phyloP scores from a whole-genome alignment of 306 rosid genomes.

The Mimosa pudica region DNA sequence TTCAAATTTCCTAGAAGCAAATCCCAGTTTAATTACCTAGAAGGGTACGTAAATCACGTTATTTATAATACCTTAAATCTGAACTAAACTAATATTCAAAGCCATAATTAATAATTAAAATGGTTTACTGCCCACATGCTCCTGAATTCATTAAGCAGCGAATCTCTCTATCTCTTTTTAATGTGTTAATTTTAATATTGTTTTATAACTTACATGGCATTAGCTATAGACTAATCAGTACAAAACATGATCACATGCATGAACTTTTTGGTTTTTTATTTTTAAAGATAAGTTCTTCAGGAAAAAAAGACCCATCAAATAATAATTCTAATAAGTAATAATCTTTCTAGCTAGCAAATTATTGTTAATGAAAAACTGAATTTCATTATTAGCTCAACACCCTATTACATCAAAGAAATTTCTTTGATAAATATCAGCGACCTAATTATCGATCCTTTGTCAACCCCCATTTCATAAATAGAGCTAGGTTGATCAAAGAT shows the following conservation, averaged over 20 bases:
- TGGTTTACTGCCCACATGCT: not conserved
- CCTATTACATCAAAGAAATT: too few species aligned
- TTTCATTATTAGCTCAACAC: too few species aligned
- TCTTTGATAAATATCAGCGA: too few species aligned
- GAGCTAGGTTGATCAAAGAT: too few species aligned
- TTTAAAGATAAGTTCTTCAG: not conserved
- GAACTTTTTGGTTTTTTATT: not conserved
- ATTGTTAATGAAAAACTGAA: too few species aligned
- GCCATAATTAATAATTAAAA: not conserved
- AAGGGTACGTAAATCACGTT: not conserved
- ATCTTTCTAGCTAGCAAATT: not conserved
- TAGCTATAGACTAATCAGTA: not conserved
- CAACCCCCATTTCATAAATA: too few species aligned
- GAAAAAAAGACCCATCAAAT: not conserved
- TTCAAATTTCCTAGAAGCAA: not conserved
- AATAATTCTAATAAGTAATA: not conserved
- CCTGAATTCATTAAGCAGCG: not conserved
- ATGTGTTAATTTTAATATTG: not conserved
- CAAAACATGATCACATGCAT: not conserved
- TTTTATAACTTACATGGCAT: not conserved
- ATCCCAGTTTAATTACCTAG: not conserved
- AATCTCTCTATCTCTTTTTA: not conserved
- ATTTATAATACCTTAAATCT: not conserved
- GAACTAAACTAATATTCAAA: not conserved
- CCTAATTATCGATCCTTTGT: too few species aligned